phyloP scores from a whole-genome alignment of 768 basidiomycete genomes.

The Atractiella rhizophila region DNA sequence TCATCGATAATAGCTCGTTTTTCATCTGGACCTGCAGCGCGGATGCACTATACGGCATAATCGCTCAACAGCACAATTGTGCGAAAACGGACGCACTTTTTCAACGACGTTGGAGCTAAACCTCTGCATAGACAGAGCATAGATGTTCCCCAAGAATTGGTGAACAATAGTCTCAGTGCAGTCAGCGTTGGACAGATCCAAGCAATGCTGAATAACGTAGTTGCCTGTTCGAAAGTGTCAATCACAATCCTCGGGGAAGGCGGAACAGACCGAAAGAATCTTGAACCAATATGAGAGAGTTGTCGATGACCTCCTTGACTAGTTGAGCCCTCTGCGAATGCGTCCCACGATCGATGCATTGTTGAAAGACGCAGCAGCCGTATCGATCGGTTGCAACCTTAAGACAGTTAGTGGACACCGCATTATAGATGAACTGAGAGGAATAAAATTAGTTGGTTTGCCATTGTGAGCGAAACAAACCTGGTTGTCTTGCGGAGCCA shows the following conservation, averaged over 20 bases:
- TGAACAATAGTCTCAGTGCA: slow-evolving; percentile 95
- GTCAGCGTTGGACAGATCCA: slow-evolving; percentile 91
- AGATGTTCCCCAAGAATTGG: slow-evolving; percentile 92
- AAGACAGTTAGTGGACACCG: slow-evolving; percentile 92
- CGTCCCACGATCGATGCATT: slow-evolving; percentile 93
- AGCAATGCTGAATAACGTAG: slow-evolving; percentile 91
- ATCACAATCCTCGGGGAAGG: too few relatives aligned
- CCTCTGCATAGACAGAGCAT: slow-evolving; percentile 90
- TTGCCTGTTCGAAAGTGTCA: too few relatives aligned
- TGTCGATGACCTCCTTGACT: slow-evolving; percentile 95
- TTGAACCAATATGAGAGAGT: slow-evolving; percentile 69
- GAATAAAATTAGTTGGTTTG: too few relatives aligned
- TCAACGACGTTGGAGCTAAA: slow-evolving; percentile 98
- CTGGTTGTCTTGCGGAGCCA: slow-evolving; percentile 96
- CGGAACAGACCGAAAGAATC: too few relatives aligned
- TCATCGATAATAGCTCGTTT: slow-evolving; percentile 88
- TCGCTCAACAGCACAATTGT: neutral
- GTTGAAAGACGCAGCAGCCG: slow-evolving; percentile 91
- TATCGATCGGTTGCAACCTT: slow-evolving; percentile 96
- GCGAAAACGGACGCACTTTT: slow-evolving; percentile 27
- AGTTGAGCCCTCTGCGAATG: slow-evolving; percentile 84
- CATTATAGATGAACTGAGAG: slow-evolving; percentile 99
- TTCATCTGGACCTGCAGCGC: slow-evolving; percentile 83
- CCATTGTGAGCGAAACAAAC: too few relatives aligned
- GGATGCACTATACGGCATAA: slow-evolving; percentile 33